Evolutionary conservation across 345 rosid genomes (phyloP).

Genomic region (Arabidopsis arenosa): DNA sequence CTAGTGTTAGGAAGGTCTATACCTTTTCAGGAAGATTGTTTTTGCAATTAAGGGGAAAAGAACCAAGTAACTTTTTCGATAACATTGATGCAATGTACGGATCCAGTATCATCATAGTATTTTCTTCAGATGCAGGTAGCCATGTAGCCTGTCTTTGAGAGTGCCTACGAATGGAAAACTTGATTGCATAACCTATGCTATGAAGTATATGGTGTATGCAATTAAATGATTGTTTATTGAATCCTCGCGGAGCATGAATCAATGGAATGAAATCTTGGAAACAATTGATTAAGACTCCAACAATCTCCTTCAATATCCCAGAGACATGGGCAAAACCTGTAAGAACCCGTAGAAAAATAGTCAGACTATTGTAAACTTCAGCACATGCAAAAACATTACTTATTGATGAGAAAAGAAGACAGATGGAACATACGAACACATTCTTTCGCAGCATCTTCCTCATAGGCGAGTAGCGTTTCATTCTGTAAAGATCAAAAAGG

Average conservation of each 20-base stretch:
- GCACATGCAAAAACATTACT: too few species aligned
- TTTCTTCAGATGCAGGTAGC: slow-evolving; percentile 44
- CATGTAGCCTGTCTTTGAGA: slow-evolving; percentile 35
- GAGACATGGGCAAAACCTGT: slow-evolving; percentile 57
- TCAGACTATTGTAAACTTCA: slow-evolving; percentile 1
- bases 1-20: background rate
- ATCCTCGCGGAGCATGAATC: slow-evolving; percentile 49
- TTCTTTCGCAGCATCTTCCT: slow-evolving; percentile 56
- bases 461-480: slow-evolving; percentile 62
- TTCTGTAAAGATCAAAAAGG: slow-evolving; percentile 34
- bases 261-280: slow-evolving; percentile 70
- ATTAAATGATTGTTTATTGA: slow-evolving; percentile 66
- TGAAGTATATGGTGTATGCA: slow-evolving; percentile 62
- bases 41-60: slow-evolving; percentile 62
- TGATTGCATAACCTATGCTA: slow-evolving; percentile 62
- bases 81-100: slow-evolving; percentile 52
- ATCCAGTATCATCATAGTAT: slow-evolving; percentile 48
- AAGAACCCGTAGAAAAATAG: slow-evolving; percentile 17
- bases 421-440: slow-evolving; percentile 59
- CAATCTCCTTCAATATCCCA: slow-evolving; percentile 66
- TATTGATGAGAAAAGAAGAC: slow-evolving; percentile 21
- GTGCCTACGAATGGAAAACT: slow-evolving; percentile 50
- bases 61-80: slow-evolving; percentile 60
- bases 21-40: slow-evolving; percentile 62
- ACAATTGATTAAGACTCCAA: slow-evolving; percentile 70